Base-by-base conservation (phyloP, 176 grass and related monocot species). In the Oryza meridionalis region DNA sequence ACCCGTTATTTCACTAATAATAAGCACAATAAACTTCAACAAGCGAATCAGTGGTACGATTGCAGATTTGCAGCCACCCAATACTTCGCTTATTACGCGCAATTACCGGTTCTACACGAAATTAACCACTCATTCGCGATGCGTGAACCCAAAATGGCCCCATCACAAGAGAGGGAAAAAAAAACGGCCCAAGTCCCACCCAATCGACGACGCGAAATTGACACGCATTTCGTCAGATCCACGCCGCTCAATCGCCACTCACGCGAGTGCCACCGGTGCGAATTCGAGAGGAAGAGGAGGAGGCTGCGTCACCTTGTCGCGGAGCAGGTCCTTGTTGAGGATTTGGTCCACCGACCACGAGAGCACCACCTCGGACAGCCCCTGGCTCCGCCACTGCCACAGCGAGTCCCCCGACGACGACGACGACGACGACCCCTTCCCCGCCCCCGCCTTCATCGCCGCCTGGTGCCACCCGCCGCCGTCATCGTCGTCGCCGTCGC, bases 301-400 rank as follows among this genome's bases (percentile, higher is more conserved):
- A 40, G 58, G 51, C 2, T 33, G 73, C 25, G 19, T 86, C 64
- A 94, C 92, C 92, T 91, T 91, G 81, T 79, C 84, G 9, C 86
- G 86, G 75, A 91, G 82, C n/a, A 94, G 71, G 75, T 91, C 89
- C 85, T 84, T 89, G 86, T 89, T 50, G 15, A 91, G 81, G 78
- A 91, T 84, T 77, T 91, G 76, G 27, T 94, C 89, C 9, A 91
- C 81, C 35, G 92, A 91, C 92, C 92, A 94, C 35, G 92, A 81
- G 70, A 94, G 85, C 66, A 94, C 90, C 27, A 80, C 61, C 31
- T 91, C 78, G 86, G 82, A 84, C 65, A 94, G 86, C 61, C 59
- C 37, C 84, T 70, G 76, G 21, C 67, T 67, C 79, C 88, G 79
- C 88, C 88, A 90, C 79, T 32, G 79, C 88, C 84, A 90, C 67